phyloP scores from a whole-genome alignment of 2,329 filamentous ascomycete genomes.

The Parascedosporium putredinis region DNA sequence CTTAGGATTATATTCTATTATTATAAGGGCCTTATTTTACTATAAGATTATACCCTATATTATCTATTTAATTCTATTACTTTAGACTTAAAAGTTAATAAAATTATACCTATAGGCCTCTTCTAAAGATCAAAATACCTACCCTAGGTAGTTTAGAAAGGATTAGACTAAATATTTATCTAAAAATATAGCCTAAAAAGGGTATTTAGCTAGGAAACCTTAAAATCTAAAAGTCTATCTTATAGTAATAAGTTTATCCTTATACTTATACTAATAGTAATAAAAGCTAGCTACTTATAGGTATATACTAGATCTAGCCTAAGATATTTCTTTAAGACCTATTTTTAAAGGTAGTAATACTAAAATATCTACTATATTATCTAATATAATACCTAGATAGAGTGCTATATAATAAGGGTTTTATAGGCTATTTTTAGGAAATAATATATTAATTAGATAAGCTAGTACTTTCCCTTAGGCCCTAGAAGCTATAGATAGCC shows the following conservation, averaged over 20 bases:
- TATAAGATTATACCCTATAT: no score
- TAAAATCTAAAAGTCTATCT: slow-evolving; percentile 1
- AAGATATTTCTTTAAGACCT: not conserved
- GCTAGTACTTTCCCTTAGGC: no score
- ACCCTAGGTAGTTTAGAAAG: no score
- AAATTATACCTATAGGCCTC: no score
- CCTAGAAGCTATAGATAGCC: no score
- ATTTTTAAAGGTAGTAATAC: slow-evolving; percentile 1
- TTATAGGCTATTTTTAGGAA: not conserved
- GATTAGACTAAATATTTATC: no score
- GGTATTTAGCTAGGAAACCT: not conserved
- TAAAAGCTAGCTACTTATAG: not conserved
- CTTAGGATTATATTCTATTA: no score
- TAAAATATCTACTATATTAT: slow-evolving; percentile 5
- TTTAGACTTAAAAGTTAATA: no score
- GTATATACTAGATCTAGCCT: not conserved
- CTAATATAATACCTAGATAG: not conserved
- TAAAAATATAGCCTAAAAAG: not conserved
- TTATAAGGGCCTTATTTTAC: no score
- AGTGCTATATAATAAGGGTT: not conserved
- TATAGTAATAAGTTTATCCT: slow-evolving; percentile 4
- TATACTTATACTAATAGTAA: not conserved
- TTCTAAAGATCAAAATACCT: no score
- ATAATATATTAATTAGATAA: not conserved
- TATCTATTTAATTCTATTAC: no score